Percentiles rank a stretch among this genome's conserved stretches.
Evolutionary conservation across 1,284 basidiomycete genomes (phyloP).

Genomic region (Tylopilus sp.): DNA sequence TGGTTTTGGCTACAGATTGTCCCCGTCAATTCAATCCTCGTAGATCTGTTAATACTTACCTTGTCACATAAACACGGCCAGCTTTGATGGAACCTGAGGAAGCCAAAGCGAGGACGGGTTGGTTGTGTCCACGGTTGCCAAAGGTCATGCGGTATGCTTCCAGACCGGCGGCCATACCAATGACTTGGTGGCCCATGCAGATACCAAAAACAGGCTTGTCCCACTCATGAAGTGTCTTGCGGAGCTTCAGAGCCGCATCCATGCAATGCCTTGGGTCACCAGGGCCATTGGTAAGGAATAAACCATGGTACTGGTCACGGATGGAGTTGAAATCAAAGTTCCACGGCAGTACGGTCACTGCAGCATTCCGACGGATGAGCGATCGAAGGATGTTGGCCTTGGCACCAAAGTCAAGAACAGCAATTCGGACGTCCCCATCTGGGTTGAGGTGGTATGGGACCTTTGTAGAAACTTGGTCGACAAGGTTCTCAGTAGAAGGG

Average conservation of each 20-base stretch:
- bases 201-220: conserved; percentile 94
- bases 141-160: conserved; percentile 98
- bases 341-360: conserved; percentile 97
- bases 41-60: conserved; percentile 41
- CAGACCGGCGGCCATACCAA: conserved; percentile 94
- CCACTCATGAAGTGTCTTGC: conserved; percentile 84
- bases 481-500: conserved; percentile 88
- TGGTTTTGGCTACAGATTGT: conserved; percentile 73
- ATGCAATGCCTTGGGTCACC: conserved; percentile 91
- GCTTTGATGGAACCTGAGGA: conserved; percentile 89
- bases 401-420: conserved; percentile 94
- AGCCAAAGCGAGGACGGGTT: conserved; percentile 93
- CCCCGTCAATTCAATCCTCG: conserved; percentile 7
- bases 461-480: conserved; percentile 89
- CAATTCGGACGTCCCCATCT: conserved; percentile 84
- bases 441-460: conserved; percentile 86
- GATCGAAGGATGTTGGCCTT: conserved; percentile 97
- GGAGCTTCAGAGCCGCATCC: conserved; percentile 79
- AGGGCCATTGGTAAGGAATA: conserved; percentile 96
- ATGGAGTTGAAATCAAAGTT: conserved; percentile 93
- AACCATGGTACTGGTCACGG: conserved; percentile 88
- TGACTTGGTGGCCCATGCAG: conserved; percentile 98
- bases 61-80: conserved; percentile 95
- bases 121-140: conserved; percentile 99
- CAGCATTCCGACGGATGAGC: conserved; percentile 84